Evolutionary conservation across 805 yeast genomes (phyloP).

Genomic region (Saccharomycopsis schoenii): DNA sequence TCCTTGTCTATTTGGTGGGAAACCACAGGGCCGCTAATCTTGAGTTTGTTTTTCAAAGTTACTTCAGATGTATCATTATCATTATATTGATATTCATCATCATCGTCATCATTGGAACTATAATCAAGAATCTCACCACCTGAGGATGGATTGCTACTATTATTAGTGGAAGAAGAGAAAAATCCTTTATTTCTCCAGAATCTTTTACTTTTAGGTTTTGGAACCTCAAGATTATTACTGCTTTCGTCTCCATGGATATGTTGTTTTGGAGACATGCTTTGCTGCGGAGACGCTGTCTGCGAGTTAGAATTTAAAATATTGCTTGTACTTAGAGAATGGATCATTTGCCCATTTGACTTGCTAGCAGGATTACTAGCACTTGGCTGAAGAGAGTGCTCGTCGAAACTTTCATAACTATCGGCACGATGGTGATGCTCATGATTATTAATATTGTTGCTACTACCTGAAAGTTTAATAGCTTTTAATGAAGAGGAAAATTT

Average conservation of each 20-base stretch:
- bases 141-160: background rate
- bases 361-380: background rate
- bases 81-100: conserved; percentile 11
- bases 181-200: conserved; percentile 26
- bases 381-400: background rate
- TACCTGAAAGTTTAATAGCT: background rate
- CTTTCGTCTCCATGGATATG: background rate
- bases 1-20: conserved; percentile 15
- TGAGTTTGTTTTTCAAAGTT: conserved; percentile 10
- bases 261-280: background rate
- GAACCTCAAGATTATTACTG: background rate
- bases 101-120: conserved; percentile 5
- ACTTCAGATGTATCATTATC: background rate
- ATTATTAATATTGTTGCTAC: background rate
- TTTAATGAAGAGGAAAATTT: background rate
- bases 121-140: conserved; percentile 8
- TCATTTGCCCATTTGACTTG: background rate
- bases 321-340: background rate
- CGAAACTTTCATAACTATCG: background rate
- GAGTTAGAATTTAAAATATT: background rate
- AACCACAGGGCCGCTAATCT: conserved; percentile 16
- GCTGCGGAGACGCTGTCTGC: background rate
- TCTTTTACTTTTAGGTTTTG: conserved; percentile 22
- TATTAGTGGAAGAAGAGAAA: background rate
- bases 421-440: background rate